These are phyloP conservation scores for Saksenaea vasiformis DNA, from an alignment of 371 early-diverging fungal species.

Conservation along the genomic window DNA sequence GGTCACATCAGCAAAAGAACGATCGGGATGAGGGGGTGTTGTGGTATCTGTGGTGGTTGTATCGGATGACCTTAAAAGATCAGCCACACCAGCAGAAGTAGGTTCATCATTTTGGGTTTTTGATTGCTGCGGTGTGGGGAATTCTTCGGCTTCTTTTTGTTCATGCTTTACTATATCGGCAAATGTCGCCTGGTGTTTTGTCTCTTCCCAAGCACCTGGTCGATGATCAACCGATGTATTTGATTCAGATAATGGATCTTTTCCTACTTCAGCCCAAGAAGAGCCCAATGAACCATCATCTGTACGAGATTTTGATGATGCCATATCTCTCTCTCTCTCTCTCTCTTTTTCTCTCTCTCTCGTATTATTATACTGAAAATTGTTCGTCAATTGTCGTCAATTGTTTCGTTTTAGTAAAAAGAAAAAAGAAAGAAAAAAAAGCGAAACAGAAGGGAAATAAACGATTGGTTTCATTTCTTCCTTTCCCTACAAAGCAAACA, in stretches of 20 bases:
- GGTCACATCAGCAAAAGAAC: constrained; percentile 43
- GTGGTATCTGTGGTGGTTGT: constrained; percentile 15
- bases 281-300: constrained; percentile 9
- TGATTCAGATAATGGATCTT: constrained; percentile 12
- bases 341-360: background rate
- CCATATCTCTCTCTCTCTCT: background rate
- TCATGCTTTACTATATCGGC: constrained; percentile 33
- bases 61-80: constrained; percentile 16
- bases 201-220: constrained; percentile 18
- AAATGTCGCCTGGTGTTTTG: constrained; percentile 19
- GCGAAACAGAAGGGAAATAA: background rate
- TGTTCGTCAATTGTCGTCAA: background rate
- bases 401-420: background rate
- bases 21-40: constrained; percentile 40
- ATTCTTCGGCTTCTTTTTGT: constrained; percentile 23
- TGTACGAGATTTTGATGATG: background rate
- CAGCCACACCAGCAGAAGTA: constrained; percentile 34
- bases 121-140: constrained; percentile 36
- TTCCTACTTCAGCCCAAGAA: constrained; percentile 35
- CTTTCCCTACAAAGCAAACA: background rate
- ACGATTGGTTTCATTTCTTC: background rate
- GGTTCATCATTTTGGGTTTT: constrained; percentile 5
- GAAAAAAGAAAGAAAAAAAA: background rate
- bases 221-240: constrained; percentile 7
- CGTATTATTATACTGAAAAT: background rate